phyloP scores from a whole-genome alignment of 768 basidiomycete species.

The Ramaria sp. region DNA sequence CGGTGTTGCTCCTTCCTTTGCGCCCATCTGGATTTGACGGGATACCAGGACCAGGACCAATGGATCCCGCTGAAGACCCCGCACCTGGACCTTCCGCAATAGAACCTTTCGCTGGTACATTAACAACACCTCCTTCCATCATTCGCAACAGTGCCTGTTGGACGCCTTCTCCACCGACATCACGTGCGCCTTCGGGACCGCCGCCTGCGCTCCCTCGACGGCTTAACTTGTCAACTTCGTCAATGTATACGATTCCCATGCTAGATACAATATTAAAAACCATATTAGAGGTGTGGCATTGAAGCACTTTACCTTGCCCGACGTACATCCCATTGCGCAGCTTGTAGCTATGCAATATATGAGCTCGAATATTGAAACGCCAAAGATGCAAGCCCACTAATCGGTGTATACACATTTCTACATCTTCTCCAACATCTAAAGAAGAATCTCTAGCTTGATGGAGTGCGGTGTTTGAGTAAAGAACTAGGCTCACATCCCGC shows the following conservation, averaged over 20 bases:
- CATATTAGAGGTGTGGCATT: slow-evolving; percentile 5
- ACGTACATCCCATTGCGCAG: slow-evolving; percentile 79
- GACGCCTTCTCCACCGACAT: slow-evolving; percentile 94
- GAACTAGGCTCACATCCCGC: slow-evolving; percentile 50
- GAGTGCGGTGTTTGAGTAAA: neutral
- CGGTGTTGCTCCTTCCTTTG: slow-evolving; percentile 34
- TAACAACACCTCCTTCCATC: slow-evolving; percentile 85
- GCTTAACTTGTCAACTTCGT: slow-evolving; percentile 75
- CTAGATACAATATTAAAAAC: slow-evolving; percentile 26
- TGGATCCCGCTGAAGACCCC: neutral
- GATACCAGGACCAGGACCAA: slow-evolving; percentile 23
- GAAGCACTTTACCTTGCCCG: slow-evolving; percentile 54
- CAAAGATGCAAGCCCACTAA: slow-evolving; percentile 35
- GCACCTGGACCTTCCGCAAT: slow-evolving; percentile 2
- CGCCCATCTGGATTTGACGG: slow-evolving; percentile 34
- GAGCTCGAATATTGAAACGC: neutral
- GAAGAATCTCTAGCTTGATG: neutral
- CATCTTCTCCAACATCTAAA: slow-evolving; percentile 91
- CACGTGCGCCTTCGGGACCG: slow-evolving; percentile 41
- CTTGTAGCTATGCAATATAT: slow-evolving; percentile 51
- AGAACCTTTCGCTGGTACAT: slow-evolving; percentile 62
- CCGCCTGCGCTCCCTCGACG: slow-evolving; percentile 18
- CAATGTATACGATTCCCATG: slow-evolving; percentile 91
- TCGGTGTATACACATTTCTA: slow-evolving; percentile 83
- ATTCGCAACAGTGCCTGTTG: slow-evolving; percentile 88